phyloP scores from a whole-genome alignment of 768 basidiomycete genomes.

The Pleurotus platypus region DNA sequence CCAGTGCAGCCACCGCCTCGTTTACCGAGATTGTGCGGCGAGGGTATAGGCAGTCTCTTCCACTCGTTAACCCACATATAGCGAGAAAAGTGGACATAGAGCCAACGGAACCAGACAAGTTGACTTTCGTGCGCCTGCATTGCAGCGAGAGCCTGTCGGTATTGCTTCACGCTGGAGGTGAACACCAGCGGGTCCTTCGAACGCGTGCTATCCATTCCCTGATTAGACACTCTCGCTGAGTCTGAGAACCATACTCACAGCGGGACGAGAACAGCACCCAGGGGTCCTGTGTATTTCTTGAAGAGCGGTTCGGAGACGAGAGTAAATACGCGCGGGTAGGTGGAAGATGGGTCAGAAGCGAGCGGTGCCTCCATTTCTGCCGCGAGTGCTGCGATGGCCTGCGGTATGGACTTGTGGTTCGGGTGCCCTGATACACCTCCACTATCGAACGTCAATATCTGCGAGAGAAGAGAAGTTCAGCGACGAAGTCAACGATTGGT shows the following conservation, averaged over 20 bases:
- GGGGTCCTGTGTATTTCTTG: slow-evolving; percentile 59
- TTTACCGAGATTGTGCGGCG: not conserved
- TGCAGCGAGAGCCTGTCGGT: slow-evolving; percentile 54
- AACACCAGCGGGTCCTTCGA: slow-evolving; percentile 33
- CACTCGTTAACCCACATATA: slow-evolving; percentile 96
- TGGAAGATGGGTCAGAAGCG: not conserved
- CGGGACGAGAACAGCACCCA: slow-evolving; percentile 51
- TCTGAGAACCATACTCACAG: slow-evolving; percentile 15
- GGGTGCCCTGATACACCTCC: slow-evolving; percentile 80
- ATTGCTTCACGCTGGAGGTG: slow-evolving; percentile 54
- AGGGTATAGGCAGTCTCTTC: slow-evolving; percentile 37
- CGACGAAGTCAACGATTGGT: not conserved
- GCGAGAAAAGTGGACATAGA: slow-evolving; percentile 75
- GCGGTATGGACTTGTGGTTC: slow-evolving; percentile 74
- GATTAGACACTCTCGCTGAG: no score
- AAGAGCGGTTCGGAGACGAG: slow-evolving; percentile 55
- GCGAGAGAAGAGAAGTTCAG: slow-evolving; percentile 4
- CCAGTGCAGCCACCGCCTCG: not conserved
- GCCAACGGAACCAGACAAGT: slow-evolving; percentile 86
- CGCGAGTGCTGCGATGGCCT: slow-evolving; percentile 48
- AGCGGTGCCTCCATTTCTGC: slow-evolving; percentile 9
- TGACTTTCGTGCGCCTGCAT: slow-evolving; percentile 76
- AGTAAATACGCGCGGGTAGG: slow-evolving; percentile 43
- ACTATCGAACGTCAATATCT: slow-evolving; percentile 87
- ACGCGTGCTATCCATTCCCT: not conserved